Base-by-base conservation (phyloP, 169 alveolate species). In the Babesia bigemina region DNA sequence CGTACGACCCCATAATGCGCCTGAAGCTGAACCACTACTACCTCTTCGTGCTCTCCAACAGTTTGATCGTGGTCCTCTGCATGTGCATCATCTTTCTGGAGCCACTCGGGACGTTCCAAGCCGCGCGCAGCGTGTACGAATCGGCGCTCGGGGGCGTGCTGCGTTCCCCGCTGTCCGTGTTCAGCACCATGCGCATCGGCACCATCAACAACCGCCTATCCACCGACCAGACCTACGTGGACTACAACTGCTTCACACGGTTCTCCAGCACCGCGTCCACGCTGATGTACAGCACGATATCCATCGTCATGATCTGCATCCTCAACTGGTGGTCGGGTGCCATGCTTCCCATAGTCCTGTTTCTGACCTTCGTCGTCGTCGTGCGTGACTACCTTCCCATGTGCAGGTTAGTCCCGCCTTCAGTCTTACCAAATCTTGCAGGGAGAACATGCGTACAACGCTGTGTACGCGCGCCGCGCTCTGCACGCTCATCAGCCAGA, bases 151-250 rank as follows among this genome's bases (percentile, higher is more conserved):
- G 52, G 22, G 90, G 90, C 6, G 59, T 83, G 19, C 39, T 83
- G 63, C 59, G 63, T 13, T 83, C 85, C 11, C 83, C 90, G 9
- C 19, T 75, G n/a, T 26, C 84, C 19, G 57, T 59, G 22, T 75
- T 69, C 75, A 75, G 56, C 76, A 66, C 58, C 48, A 63, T 75
- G 65, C 82, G 83, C 22, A 74, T 83, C 19, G 90, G 86, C 21
- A 58, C 45, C 28, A 74, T 83, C 26, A 83, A 74, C 75, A 83
- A 83, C 63, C 72, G 86, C 26, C 72, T 83, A 12, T 48, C 85
- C 16, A 75, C 90, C 21, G 90, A 83, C 66, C 90, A 83, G 75
- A 53, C 79, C 12, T 83, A 75, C 26, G 90, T 74, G n/a, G 90
- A 83, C 49, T 75, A 83, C 71, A 74, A 70, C 48, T n/a, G 75